Evolutionary conservation across 73 alveolate genomes (phyloP), one percentile per base, ranked within the genome.

Genomic region (Paramecium sonneborni): DNA sequence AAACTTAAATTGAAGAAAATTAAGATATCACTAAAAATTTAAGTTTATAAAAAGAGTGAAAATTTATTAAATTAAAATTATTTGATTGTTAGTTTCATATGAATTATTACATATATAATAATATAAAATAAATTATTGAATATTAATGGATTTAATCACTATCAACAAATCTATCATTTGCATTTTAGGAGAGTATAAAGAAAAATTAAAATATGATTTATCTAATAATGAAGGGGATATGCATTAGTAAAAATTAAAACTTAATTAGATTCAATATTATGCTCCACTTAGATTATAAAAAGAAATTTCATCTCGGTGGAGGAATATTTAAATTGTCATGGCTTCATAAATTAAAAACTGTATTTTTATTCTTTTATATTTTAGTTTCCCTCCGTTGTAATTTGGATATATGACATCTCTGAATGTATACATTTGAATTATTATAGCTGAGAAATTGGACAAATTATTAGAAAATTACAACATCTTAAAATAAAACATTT

Each of bases 321-420:
- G 90, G 90, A 79, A 41, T 79, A 7, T 44, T 79, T 30, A 79
- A 79, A 79, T 37, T 43, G 28, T 79, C 69, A 41, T 79, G 90
- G 90, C 41, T 79, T 39, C 15, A 41, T 21, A 79, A 79, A 79
- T 39, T 79, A 18, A 79, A 79, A 79, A 79, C 44, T 79, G 90
- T 79, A 41, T 79, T 8, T 24, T 43, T 18, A 52, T 1, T 41
- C 12, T 10, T 3, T 35, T 0, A 8, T 2, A 12, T 43, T 11
- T 23, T 79, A 79, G 90, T 79, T 23, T 79, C 90, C 90, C 15
- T 46, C 90, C 9, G 74, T 79, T 26, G 55, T 46, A 41, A 39
- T 79, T 12, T 79, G 44, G 44, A 46, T 79, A n/a, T 79, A 79
- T 30, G 90, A 79, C 15, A 30, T 79, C 4, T 30, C 76, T 3